Conservation (phyloP, 495 filamentous ascomycete genomes). For the Lasiosphaeria hispida region DNA sequence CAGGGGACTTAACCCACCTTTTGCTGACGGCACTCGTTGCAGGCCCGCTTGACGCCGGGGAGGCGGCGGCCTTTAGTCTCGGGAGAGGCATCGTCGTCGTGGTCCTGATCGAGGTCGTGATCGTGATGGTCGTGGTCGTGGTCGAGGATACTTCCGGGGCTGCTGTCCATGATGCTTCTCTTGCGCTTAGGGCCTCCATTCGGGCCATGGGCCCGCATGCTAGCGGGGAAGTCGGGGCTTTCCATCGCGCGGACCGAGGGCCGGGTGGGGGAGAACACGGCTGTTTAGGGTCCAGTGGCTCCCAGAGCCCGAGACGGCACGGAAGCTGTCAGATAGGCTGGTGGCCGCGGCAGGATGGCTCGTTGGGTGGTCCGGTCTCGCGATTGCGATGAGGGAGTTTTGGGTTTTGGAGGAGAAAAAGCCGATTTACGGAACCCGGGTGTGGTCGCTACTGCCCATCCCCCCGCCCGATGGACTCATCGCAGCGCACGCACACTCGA, state of each 20-base stretch:
- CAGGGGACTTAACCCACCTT: conserved; percentile 59
- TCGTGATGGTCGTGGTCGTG: conserved; percentile 61
- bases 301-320: conserved; percentile 27
- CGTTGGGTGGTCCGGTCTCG: conserved; percentile 36
- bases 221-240: conserved; percentile 33
- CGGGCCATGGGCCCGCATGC: conserved; percentile 42
- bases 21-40: conserved; percentile 94
- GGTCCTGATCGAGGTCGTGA: conserved; percentile 66
- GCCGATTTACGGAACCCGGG: conserved; percentile 29
- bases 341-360: conserved; percentile 25
- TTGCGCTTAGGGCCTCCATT: conserved; percentile 45
- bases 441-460: background rate
- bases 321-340: conserved; percentile 27
- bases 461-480: conserved; percentile 7
- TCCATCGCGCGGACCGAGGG: conserved; percentile 22
- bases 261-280: conserved; percentile 13
- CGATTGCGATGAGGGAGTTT: conserved; percentile 29
- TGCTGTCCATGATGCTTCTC: conserved; percentile 56
- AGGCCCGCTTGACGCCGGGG: conserved; percentile 80
- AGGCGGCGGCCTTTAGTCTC: conserved; percentile 33
- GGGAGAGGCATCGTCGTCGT: conserved; percentile 51
- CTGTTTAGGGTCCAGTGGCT: conserved; percentile 16
- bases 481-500: background rate
- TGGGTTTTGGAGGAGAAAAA: conserved; percentile 31
- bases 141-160: conserved; percentile 64